Base-by-base conservation (phyloP, 2,329 filamentous ascomycete species). In the Ramularia collo-cygni region DNA sequence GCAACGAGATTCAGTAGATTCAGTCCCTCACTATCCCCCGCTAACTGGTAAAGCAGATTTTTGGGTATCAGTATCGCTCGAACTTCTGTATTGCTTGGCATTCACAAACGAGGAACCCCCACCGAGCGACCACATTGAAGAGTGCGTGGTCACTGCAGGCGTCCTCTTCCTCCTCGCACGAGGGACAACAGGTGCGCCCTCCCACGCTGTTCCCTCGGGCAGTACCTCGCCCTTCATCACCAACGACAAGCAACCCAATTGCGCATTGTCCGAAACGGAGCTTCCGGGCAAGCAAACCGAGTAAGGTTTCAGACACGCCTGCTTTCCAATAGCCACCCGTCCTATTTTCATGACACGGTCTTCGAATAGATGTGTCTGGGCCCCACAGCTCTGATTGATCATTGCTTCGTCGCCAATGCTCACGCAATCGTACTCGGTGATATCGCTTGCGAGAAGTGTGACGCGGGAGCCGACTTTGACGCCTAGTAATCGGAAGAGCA, bases 271-370 rank as follows among this genome's bases (percentile, higher is more conserved):
- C 1, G 28, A 35, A 1, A 52, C 28, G 4, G 36, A 36, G 26
- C 47, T 51, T 2, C 48, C 49, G 3, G 52, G 52, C 27, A 53
- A 29, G 28, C 45, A 52, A 12, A 55, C 45, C 1, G 51, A 49
- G 27, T 51, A 51, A 10, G 51, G 47, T 26, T 53, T 53, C 2
- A 49, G 27, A 34, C 45, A 49, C 9, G 47, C 26, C 14, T 39
- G 43, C n/a, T 34, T 27, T 2, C 51, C 49, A 8, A 55, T 34
- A 2, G 15, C n/a, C 10, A 55, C 47, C 3, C 24, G 35, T 4
- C 50, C 52, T 8, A 55, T 42, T 28, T 53, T 53, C 52, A 55
- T 52, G n/a, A 55, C 39, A 10, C 52, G 43, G 27, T 55, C 52
- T 30, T 55, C 51, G 37, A 55, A 55, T 4, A 53, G 35, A 37